Base-by-base conservation (phyloP, 83 land plant genomes). In the Thuja plicata region DNA sequence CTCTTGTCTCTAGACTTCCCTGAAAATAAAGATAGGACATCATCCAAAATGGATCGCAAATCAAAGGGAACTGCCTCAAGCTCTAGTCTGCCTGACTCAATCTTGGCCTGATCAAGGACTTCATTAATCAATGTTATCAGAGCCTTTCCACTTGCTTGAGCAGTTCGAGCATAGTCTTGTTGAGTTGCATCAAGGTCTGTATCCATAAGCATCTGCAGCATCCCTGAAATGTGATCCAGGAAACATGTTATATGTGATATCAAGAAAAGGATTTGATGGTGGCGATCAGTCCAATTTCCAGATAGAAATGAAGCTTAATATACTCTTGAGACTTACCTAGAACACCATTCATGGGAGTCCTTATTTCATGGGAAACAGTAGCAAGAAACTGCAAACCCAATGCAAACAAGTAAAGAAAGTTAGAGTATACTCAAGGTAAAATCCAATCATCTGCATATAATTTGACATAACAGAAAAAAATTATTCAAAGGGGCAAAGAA, bases 51-150 rank as follows among this genome's bases (percentile, higher is more conserved):
- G 0, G 92, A 86, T 43, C 97, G 90, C 66, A 94, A 74, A 70
- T 93, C 89, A 78, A 96, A 96, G 21, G 95, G 95, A 57, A 95
- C 95, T 13, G 89, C 86, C 85, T 95, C 97, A 1, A 96, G 91
- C 91, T 96, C 97, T 52, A 96, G 83, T 80, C 92, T 94, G 34
- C 97, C 95, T 71, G 95, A 94, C 89, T 96, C 97, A 86, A 96
- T 95, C 86, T 96, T 96, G 46, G 97, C 97, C 82, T 93, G 91
- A 90, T 96, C 97, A 86, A 96, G 95, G 32, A 96, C 95, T 84
- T 96, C 95, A 91, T 96, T 96, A 55, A 96, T 96, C 30, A 96
- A 89, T 77, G 91, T 89, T 88, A 95, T 94, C 52, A 96, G 87
- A 66, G 95, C 92, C 60, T 91, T 93, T 77, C 97, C 97, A 91